Evolutionary conservation across 108 stramenopile genomes (phyloP).

Genomic region (Skeletonema tropicum): DNA sequence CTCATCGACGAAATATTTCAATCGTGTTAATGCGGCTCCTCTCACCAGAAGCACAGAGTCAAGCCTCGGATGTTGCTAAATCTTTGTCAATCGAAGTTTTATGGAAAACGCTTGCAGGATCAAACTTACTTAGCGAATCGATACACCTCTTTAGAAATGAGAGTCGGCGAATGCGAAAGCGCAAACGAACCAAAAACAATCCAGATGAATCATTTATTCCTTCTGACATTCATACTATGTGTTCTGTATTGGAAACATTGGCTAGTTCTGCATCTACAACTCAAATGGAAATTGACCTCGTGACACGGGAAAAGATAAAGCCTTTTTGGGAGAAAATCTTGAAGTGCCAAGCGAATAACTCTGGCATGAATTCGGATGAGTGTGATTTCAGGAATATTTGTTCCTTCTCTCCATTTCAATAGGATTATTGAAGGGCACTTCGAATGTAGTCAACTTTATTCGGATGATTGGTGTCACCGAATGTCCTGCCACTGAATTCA

Average conservation of each 20-base stretch:
- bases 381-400: neutral
- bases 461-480: neutral
- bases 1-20: slow-evolving; percentile 32
- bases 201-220: neutral
- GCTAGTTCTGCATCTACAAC: slow-evolving; percentile 8
- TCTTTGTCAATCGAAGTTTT: slow-evolving; percentile 15
- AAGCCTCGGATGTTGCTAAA: slow-evolving; percentile 8
- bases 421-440: neutral
- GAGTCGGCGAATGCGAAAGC: slow-evolving; percentile 7
- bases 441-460: neutral
- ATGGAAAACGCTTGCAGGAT: slow-evolving; percentile 22
- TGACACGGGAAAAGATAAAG: slow-evolving; percentile 10
- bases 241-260: slow-evolving; percentile 22
- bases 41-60: slow-evolving; percentile 6
- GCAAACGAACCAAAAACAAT: slow-evolving; percentile 16
- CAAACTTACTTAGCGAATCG: slow-evolving; percentile 6
- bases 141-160: neutral
- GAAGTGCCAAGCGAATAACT: neutral
- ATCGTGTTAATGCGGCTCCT: slow-evolving; percentile 31
- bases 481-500: neutral
- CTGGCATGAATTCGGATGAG: neutral
- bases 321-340: slow-evolving; percentile 25
- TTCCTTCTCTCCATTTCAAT: neutral
- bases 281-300: slow-evolving; percentile 4
- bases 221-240: slow-evolving; percentile 12